phyloP scores from a whole-genome alignment of 1,139 yeast species.

The Yamadazyma conglobata region DNA sequence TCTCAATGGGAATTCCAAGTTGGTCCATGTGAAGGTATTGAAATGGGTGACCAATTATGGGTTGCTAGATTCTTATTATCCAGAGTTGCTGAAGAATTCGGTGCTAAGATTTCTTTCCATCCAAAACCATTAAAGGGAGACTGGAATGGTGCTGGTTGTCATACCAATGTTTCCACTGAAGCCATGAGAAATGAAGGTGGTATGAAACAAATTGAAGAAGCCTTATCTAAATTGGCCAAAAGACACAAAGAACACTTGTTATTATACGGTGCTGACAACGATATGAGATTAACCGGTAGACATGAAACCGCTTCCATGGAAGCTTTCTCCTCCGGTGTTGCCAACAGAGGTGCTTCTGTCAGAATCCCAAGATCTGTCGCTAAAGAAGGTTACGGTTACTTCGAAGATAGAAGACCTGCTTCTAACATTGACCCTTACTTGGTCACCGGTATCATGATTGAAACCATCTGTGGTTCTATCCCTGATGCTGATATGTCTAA shows the following conservation, averaged over 20 bases:
- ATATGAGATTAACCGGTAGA: slow-evolving; percentile 91
- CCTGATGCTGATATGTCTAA: slow-evolving; percentile 95
- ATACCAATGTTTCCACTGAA: slow-evolving; percentile 94
- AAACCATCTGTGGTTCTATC: slow-evolving; percentile 92
- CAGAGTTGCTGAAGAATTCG: slow-evolving; percentile 98
- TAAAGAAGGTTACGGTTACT: slow-evolving; percentile 96
- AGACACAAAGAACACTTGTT: slow-evolving; percentile 97
- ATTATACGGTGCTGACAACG: slow-evolving; percentile 94
- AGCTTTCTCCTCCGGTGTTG: slow-evolving; percentile 92
- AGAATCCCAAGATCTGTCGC: slow-evolving; percentile 99
- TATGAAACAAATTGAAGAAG: slow-evolving; percentile 88
- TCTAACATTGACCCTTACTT: slow-evolving; percentile 98
- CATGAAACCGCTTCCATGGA: slow-evolving; percentile 97
- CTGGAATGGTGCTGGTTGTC: slow-evolving; percentile 99
- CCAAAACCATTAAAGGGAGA: slow-evolving; percentile 99
- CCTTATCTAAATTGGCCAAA: slow-evolving; percentile 88
- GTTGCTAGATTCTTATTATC: slow-evolving; percentile 88
- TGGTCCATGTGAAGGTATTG: slow-evolving; percentile 94
- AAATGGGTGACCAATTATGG: slow-evolving; percentile 97
- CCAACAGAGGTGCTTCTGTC: slow-evolving; percentile 98
- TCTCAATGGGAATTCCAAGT: slow-evolving; percentile 99
- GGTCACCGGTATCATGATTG: slow-evolving; percentile 97
- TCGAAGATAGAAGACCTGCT: slow-evolving; percentile 99
- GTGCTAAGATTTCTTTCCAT: slow-evolving; percentile 97
- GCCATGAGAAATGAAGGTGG: slow-evolving; percentile 94